phyloP scores from a whole-genome alignment of 2,329 filamentous ascomycete species.

The Pseudogymnoascus sp. region DNA sequence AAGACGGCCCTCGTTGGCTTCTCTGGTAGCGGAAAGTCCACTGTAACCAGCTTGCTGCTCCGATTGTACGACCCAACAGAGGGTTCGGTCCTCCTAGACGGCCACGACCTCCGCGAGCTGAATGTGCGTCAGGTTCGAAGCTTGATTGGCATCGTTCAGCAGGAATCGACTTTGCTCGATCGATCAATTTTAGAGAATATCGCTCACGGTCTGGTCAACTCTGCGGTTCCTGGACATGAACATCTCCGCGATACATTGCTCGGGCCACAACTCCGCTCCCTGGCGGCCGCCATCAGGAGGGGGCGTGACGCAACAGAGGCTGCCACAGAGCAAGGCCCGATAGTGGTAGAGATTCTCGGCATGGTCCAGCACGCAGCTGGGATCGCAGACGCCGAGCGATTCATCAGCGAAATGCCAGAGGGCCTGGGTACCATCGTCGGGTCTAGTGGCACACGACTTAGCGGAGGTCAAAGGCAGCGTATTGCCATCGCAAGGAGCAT shows the following conservation, averaged over 20 bases:
- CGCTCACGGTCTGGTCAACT: conserved; percentile 41
- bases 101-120: conserved; percentile 29
- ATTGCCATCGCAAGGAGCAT: conserved; percentile 61
- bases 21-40: conserved; percentile 89
- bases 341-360: background rate
- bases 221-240: conserved; percentile 32
- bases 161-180: conserved; percentile 26
- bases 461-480: conserved; percentile 70
- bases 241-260: background rate
- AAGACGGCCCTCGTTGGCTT: conserved; percentile 73
- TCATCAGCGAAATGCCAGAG: conserved; percentile 55
- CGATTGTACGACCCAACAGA: conserved; percentile 52
- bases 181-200: conserved; percentile 39
- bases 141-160: conserved; percentile 22
- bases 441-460: conserved; percentile 66
- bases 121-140: conserved; percentile 25
- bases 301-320: background rate
- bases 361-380: background rate
- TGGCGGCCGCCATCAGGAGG: background rate
- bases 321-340: background rate
- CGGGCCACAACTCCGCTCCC: background rate
- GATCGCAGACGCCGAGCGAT: conserved; percentile 46
- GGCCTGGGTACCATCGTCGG: conserved; percentile 66
- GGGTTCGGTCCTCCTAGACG: conserved; percentile 33
- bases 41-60: conserved; percentile 67